These are phyloP conservation scores for Melanogaster broomeanus DNA, from an alignment of 768 basidiomycete genomes.

Conservation along the genomic window DNA sequence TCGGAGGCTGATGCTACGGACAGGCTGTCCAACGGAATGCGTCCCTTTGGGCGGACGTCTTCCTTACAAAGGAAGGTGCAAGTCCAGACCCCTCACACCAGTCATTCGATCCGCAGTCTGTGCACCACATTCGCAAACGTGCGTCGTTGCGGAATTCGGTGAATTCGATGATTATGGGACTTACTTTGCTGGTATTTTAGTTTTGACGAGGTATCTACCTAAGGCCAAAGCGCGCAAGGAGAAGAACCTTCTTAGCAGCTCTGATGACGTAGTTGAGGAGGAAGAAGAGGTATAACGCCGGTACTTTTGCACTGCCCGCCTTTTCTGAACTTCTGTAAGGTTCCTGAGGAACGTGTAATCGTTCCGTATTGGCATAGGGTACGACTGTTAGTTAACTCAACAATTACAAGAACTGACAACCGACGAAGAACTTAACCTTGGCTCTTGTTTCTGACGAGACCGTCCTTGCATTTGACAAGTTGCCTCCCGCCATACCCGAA, in stretches of 20 bases:
- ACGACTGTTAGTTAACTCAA: constrained; percentile 18
- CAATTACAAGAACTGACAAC: constrained; percentile 3
- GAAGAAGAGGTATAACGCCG: constrained; percentile 48
- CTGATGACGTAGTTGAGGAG: constrained; percentile 42
- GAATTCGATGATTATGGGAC: neutral
- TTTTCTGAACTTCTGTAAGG: constrained; percentile 14
- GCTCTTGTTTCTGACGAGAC: constrained; percentile 77
- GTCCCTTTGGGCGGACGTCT: constrained; percentile 82
- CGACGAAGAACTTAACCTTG: constrained; percentile 77
- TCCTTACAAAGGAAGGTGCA: constrained; percentile 64
- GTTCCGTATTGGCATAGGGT: constrained; percentile 86
- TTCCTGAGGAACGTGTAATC: constrained; percentile 55
- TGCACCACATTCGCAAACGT: constrained; percentile 81
- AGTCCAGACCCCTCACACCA: constrained; percentile 63
- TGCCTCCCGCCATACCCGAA: constrained; percentile 62
- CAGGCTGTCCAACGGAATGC: constrained; percentile 80
- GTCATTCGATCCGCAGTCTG: constrained; percentile 51
- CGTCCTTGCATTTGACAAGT: constrained; percentile 49
- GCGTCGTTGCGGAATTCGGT: constrained; percentile 25
- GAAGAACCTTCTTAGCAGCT: constrained; percentile 70
- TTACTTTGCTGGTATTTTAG: constrained; percentile 39
- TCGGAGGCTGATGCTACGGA: constrained; percentile 4
- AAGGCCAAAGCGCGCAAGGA: constrained; percentile 74
- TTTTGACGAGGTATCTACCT: constrained; percentile 82
- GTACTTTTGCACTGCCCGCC: constrained; percentile 5